These are phyloP conservation scores for Colletotrichum ledebouriae DNA, from an alignment of 2,329 filamentous ascomycete genomes.

Conservation along the genomic window DNA sequence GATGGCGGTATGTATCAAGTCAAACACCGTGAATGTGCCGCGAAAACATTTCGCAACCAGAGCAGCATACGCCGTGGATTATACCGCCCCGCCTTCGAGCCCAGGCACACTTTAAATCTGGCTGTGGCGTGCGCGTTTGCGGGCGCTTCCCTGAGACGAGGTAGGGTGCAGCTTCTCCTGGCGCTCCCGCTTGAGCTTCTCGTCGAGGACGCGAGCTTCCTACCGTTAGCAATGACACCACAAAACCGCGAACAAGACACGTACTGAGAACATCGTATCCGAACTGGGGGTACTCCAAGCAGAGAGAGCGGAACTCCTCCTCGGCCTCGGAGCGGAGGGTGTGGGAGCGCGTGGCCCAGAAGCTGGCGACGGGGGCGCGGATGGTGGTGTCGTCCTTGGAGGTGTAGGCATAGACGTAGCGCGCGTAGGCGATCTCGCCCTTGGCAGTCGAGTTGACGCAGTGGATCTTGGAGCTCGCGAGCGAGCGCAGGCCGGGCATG, in stretches of 20 bases:
- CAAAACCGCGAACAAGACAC: not conserved
- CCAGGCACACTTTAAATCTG: conserved; percentile 13
- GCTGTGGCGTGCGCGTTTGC: conserved; percentile 71
- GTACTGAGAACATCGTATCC: conserved; percentile 90
- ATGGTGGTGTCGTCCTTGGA: conserved; percentile 77
- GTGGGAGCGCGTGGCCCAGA: conserved; percentile 88
- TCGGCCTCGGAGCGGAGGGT: conserved; percentile 88
- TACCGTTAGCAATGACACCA: conserved; percentile 39
- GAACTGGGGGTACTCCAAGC: conserved; percentile 91
- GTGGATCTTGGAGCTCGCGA: conserved; percentile 92
- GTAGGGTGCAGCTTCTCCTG: conserved; percentile 70
- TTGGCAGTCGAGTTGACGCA: conserved; percentile 88
- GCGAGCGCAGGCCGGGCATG: conserved; percentile 75
- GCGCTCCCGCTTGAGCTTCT: conserved; percentile 75
- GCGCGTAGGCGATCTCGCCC: conserved; percentile 92
- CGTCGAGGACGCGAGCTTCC: conserved; percentile 72
- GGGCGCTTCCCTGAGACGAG: conserved; percentile 58
- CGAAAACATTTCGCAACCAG: not conserved
- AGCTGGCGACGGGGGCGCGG: conserved; percentile 86
- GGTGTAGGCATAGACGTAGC: conserved; percentile 89
- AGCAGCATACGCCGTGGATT: not conserved
- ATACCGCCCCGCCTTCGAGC: not conserved
- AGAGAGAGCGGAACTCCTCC: conserved; percentile 85
- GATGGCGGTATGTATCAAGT: not conserved
- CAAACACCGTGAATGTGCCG: not conserved